Base-by-base conservation (phyloP, 2,329 filamentous ascomycete genomes). In the Samsoniella hepiali region DNA sequence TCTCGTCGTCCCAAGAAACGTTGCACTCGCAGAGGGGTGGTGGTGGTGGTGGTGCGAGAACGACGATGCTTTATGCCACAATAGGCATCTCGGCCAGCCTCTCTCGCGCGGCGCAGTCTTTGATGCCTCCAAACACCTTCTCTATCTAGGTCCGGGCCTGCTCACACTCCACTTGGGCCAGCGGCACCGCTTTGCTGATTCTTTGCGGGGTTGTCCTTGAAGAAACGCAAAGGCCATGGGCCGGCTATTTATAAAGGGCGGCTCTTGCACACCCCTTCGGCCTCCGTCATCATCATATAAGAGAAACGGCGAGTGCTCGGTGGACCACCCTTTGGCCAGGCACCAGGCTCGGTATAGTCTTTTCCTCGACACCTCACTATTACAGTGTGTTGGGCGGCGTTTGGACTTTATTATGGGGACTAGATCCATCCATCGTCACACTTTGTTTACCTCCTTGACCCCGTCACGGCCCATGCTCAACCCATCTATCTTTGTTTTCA, bases 361-460 rank as follows among this genome's bases (percentile, higher is more conserved):
- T 7, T 59, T 36, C 27, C 15, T 22, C 29, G 34, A 50, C 27
- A 40, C 34, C 10, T 42, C 45, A 40, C 29, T 40, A 13, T 29
- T 40, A 45, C 42, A 8, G n/a, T 27, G 31, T 47, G 38, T 55
- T 47, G 50, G 50, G 40, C 50, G 50, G 40, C 58, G 47, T 62
- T 45, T 60, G 47, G 34, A 38, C 50, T 62, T 62, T 51, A 51
- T 62, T 62, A 54, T 62, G 58, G 49, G 50, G 58, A 62, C 58
- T n/a, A 45, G 40, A 9, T 47, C 58, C 58, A 55, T 50, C 34
- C 17, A 59, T 62, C 38, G 31, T 55, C 49, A 31, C 38, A 51
- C 47, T 31, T 60, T 62, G 54, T 54, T 45, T 53, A 51, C 36
- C 47, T 59, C 58, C 49, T 42, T 42, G 49, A 44, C 58, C 50